Evolutionary conservation across 192 early-diverging fungal species (phyloP).

Genomic region (Umbelopsis sp.): DNA sequence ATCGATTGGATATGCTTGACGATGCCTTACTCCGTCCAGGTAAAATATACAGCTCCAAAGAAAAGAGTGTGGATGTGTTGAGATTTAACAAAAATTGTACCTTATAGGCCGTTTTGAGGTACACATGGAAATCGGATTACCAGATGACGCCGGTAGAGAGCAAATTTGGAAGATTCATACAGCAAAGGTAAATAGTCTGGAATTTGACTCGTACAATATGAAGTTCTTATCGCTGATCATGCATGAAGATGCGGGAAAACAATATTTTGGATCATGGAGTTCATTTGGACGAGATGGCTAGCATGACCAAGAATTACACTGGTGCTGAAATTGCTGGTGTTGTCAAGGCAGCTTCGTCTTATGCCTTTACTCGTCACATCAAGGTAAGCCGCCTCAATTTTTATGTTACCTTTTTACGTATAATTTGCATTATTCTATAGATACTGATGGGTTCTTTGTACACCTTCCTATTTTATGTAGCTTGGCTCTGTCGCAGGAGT

Average conservation of each 20-base stretch:
- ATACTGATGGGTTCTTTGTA: not conserved
- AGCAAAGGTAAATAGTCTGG: constrained; percentile 51
- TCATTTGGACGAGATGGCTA: constrained; percentile 79
- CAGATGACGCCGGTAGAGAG: constrained; percentile 88
- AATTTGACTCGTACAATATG: not conserved
- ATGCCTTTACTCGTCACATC: constrained; percentile 95
- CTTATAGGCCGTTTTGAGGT: constrained; percentile 82
- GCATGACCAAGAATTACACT: constrained; percentile 92
- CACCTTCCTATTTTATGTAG: not conserved
- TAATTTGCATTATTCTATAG: too few species aligned
- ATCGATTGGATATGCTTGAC: constrained; percentile 96
- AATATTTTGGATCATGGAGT: constrained; percentile 83
- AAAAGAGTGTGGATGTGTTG: not conserved
- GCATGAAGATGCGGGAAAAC: constrained; percentile 72
- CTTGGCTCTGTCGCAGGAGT: constrained; percentile 82
- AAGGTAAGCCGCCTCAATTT: constrained; percentile 46
- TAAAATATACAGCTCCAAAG: constrained; percentile 14
- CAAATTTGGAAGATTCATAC: constrained; percentile 98
- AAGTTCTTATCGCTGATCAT: not conserved
- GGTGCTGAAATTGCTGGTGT: constrained; percentile 97
- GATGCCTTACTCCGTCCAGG: constrained; percentile 95
- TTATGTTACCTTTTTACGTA: too few species aligned
- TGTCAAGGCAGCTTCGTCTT: constrained; percentile 90
- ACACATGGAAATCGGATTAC: constrained; percentile 94
- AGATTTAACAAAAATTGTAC: not conserved